Conservation (phyloP, 805 yeast species). For the Spathaspora gorwiae region DNA sequence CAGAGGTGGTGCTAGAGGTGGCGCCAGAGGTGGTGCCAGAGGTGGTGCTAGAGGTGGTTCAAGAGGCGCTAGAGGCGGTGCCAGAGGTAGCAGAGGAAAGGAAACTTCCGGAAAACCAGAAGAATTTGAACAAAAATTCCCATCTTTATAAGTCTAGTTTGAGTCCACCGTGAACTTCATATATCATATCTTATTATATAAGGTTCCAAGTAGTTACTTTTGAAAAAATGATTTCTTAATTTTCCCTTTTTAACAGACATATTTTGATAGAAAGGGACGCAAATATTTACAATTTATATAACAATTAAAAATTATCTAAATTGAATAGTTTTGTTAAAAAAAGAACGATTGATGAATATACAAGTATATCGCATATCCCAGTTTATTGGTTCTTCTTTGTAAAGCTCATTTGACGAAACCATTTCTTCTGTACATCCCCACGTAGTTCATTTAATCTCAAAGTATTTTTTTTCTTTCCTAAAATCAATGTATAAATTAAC, state of each 20-base stretch:
- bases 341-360: too few relatives aligned
- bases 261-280: too few relatives aligned
- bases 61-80: constrained; percentile 42
- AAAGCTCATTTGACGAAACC: too few relatives aligned
- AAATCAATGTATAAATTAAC: too few relatives aligned
- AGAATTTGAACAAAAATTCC: constrained; percentile 64
- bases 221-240: neutral
- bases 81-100: constrained; percentile 41
- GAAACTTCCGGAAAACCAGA: constrained; percentile 13
- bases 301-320: too few relatives aligned
- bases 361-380: too few relatives aligned
- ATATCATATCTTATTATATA: neutral
- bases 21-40: constrained; percentile 24
- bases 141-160: constrained; percentile 45
- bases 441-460: too few relatives aligned
- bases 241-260: neutral
- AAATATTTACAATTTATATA: too few relatives aligned
- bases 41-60: constrained; percentile 32
- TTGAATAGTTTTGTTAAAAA: too few relatives aligned
- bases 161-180: neutral
- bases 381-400: too few relatives aligned
- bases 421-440: too few relatives aligned
- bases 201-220: neutral
- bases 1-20: constrained; percentile 27
- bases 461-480: too few relatives aligned